Evolutionary conservation across 176 grass and related monocot genomes (phyloP).

Genomic region (Raddia guianensis): DNA sequence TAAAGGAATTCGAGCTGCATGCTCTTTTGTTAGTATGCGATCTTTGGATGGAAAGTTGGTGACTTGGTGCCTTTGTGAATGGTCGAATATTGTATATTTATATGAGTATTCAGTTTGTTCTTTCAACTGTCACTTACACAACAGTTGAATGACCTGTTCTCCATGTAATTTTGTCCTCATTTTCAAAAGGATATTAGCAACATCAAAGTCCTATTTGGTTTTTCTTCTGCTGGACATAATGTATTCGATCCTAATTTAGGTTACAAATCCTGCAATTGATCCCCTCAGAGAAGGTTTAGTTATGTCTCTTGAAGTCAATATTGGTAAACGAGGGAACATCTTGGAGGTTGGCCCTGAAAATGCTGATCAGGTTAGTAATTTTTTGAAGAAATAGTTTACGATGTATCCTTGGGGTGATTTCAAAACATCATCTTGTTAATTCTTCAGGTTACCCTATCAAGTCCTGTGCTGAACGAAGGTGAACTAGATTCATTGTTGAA

Average conservation of each 20-base stretch:
- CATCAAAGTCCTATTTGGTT: conserved; percentile 11
- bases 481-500: conserved; percentile 89
- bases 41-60: background rate
- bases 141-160: background rate
- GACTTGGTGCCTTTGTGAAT: background rate
- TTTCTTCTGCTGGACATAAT: conserved; percentile 24
- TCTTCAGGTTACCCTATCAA: conserved; percentile 89
- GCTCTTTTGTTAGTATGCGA: conserved; percentile 13
- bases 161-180: conserved; percentile 16
- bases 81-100: background rate
- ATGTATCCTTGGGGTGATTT: conserved; percentile 34
- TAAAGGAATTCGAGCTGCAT: background rate
- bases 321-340: conserved; percentile 93
- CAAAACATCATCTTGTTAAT: conserved; percentile 31
- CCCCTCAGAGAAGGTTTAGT: conserved; percentile 99
- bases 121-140: conserved; percentile 18
- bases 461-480: conserved; percentile 94
- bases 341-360: conserved; percentile 94
- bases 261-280: conserved; percentile 99
- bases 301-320: conserved; percentile 99
- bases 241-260: conserved; percentile 51
- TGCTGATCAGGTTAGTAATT: conserved; percentile 85
- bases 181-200: conserved; percentile 22
- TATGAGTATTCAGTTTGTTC: background rate
- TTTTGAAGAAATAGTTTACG: conserved; percentile 24